Evolutionary conservation across 306 rosid species (phyloP).

Genomic region (Inga leiocalycina): DNA sequence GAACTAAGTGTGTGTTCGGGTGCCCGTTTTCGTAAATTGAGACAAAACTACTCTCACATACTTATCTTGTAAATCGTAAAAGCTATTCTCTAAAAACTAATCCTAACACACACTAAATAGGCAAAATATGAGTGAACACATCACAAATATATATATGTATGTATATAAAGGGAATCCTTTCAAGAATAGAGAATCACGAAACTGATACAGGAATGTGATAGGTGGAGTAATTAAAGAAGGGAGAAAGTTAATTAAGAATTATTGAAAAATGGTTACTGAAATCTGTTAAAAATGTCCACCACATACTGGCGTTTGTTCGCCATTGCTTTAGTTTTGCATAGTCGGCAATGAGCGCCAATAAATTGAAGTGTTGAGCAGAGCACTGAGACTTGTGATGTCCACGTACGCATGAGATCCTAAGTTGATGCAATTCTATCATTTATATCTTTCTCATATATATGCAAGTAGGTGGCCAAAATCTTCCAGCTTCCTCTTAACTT

Average conservation of each 20-base stretch:
- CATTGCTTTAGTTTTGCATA: slow-evolving; percentile 14
- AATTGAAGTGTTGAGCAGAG: slow-evolving; percentile 23
- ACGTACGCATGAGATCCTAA: slow-evolving; percentile 23
- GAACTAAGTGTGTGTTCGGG: too few relatives aligned
- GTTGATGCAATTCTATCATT: slow-evolving; percentile 43
- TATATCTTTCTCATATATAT: slow-evolving; percentile 25
- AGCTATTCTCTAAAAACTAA: too few relatives aligned
- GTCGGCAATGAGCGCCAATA: not conserved
- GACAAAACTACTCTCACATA: too few relatives aligned
- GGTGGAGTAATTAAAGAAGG: not conserved
- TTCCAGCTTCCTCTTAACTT: slow-evolving; percentile 43
- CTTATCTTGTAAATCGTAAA: too few relatives aligned
- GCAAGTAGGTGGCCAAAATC: slow-evolving; percentile 26
- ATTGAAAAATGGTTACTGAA: not conserved
- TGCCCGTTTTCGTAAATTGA: too few relatives aligned
- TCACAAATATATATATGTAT: too few relatives aligned
- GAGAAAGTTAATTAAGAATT: not conserved
- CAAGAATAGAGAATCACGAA: not conserved
- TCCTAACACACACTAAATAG: too few relatives aligned
- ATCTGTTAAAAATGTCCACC: not conserved
- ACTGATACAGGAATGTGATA: not conserved
- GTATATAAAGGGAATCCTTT: not conserved
- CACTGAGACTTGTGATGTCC: slow-evolving; percentile 30
- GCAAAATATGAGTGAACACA: not conserved
- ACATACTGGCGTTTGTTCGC: not conserved